Percentiles rank a stretch among this genome's conserved stretches.
phyloP scores from a whole-genome alignment of 2,329 filamentous ascomycete species.

The Gliomastix tumulicola region DNA sequence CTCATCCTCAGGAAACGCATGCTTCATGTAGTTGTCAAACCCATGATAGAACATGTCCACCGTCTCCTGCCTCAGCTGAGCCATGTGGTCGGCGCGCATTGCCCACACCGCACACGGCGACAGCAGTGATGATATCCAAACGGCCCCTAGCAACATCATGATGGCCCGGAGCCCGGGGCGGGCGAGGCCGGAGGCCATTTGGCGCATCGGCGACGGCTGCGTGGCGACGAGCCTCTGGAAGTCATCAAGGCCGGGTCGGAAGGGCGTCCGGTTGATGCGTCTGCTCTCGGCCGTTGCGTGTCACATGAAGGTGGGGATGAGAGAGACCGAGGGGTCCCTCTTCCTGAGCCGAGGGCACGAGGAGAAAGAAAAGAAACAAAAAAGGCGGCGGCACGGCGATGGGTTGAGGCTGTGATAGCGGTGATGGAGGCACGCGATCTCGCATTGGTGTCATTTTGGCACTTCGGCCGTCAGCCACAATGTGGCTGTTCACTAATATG shows the following conservation, averaged over 20 bases:
- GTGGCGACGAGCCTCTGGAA: too few relatives aligned
- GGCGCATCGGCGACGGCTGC: constrained; percentile 14
- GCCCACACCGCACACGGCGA: constrained; percentile 35
- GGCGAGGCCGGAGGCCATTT: too few relatives aligned
- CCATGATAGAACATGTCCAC: constrained; percentile 93
- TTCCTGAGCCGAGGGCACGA: background rate
- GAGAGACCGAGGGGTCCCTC: background rate
- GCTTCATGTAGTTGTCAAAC: constrained; percentile 86
- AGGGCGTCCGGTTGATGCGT: background rate
- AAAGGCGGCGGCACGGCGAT: constrained; percentile 7
- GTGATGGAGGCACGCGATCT: too few relatives aligned
- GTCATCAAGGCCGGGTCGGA: too few relatives aligned
- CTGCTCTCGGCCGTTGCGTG: background rate
- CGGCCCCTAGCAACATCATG: too few relatives aligned
- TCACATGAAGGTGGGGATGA: background rate
- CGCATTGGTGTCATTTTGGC: too few relatives aligned
- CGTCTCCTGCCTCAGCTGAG: constrained; percentile 50
- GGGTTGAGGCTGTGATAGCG: background rate
- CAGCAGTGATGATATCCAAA: too few relatives aligned
- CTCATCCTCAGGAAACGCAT: constrained; percentile 96
- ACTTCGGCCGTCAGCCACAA: too few relatives aligned
- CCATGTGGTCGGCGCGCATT: constrained; percentile 50
- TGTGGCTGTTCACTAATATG: too few relatives aligned
- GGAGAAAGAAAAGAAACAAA: background rate
- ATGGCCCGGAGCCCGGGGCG: too few relatives aligned